Evolutionary conservation across 2,329 filamentous ascomycete genomes (phyloP).

Genomic region (Phaeomoniella chlamydospora): DNA sequence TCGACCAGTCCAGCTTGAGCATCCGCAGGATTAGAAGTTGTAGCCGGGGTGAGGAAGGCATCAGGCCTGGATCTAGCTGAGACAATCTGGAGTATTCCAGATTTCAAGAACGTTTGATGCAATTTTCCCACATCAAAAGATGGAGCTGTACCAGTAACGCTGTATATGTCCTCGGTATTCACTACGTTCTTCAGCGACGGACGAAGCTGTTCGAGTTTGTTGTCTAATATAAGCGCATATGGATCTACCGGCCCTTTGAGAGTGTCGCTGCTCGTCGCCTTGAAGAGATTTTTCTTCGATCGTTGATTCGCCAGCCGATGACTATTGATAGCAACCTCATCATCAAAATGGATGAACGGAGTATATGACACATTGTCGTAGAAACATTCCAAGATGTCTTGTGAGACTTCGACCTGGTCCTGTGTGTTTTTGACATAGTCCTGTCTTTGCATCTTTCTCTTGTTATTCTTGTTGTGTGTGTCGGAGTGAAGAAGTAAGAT

Average conservation of each 20-base stretch:
- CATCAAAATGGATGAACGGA: conserved; percentile 94
- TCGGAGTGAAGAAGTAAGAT: conserved; percentile 93
- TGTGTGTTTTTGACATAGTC: conserved; percentile 94
- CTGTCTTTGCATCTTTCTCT: conserved; percentile 92
- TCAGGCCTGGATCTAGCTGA: conserved; percentile 87
- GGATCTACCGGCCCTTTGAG: conserved; percentile 83
- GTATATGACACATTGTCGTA: conserved; percentile 99
- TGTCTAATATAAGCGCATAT: conserved; percentile 85
- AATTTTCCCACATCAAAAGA: conserved; percentile 66
- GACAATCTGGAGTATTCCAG: conserved; percentile 85
- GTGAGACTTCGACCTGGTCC: conserved; percentile 61
- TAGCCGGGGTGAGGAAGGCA: conserved; percentile 83
- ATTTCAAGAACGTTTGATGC: conserved; percentile 80
- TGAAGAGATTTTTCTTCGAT: conserved; percentile 56
- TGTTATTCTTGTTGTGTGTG: conserved; percentile 99
- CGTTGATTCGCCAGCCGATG: conserved; percentile 60
- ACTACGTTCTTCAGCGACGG: conserved; percentile 87
- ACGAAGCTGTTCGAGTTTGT: conserved; percentile 66
- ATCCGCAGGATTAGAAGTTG: conserved; percentile 69
- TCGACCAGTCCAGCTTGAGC: conserved; percentile 88
- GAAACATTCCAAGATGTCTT: conserved; percentile 87
- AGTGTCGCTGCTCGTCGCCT: conserved; percentile 48
- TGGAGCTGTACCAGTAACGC: conserved; percentile 64
- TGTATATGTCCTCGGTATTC: conserved; percentile 81
- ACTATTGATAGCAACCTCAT: conserved; percentile 67